Conservation (phyloP, 1,284 basidiomycete species). For the Heterobasidion parviporum region DNA sequence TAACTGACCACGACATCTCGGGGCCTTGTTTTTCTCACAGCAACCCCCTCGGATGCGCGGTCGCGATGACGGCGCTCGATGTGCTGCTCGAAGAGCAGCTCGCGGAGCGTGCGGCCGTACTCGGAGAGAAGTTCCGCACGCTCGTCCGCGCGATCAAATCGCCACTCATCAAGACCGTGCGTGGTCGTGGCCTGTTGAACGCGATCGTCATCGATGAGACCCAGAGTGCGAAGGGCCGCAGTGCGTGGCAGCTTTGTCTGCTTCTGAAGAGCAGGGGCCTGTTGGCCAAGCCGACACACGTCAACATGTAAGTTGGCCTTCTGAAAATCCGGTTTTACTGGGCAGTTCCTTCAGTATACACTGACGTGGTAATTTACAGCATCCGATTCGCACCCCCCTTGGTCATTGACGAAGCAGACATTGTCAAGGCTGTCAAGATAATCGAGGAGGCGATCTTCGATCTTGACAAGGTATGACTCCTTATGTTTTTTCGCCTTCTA, state of each 20-base stretch:
- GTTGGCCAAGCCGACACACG: slow-evolving; percentile 93
- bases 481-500: neutral
- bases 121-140: slow-evolving; percentile 80
- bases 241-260: slow-evolving; percentile 95
- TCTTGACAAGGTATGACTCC: slow-evolving; percentile 59
- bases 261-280: slow-evolving; percentile 87
- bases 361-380: slow-evolving; percentile 28
- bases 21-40: slow-evolving; percentile 27
- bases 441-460: slow-evolving; percentile 76
- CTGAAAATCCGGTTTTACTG: neutral
- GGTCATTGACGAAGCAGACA: slow-evolving; percentile 83
- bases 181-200: slow-evolving; percentile 87
- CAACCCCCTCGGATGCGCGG: slow-evolving; percentile 93
- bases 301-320: slow-evolving; percentile 66
- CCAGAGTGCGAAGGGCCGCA: slow-evolving; percentile 67
- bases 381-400: slow-evolving; percentile 95
- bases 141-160: slow-evolving; percentile 59
- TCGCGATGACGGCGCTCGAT: slow-evolving; percentile 75
- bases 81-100: slow-evolving; percentile 10
- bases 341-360: neutral
- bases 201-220: slow-evolving; percentile 91
- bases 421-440: slow-evolving; percentile 67
- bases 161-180: slow-evolving; percentile 66
- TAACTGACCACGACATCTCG: neutral
- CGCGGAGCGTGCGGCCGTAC: slow-evolving; percentile 24